Conservation (phyloP, 1,284 basidiomycete genomes). For the Phlebopus sp. region DNA sequence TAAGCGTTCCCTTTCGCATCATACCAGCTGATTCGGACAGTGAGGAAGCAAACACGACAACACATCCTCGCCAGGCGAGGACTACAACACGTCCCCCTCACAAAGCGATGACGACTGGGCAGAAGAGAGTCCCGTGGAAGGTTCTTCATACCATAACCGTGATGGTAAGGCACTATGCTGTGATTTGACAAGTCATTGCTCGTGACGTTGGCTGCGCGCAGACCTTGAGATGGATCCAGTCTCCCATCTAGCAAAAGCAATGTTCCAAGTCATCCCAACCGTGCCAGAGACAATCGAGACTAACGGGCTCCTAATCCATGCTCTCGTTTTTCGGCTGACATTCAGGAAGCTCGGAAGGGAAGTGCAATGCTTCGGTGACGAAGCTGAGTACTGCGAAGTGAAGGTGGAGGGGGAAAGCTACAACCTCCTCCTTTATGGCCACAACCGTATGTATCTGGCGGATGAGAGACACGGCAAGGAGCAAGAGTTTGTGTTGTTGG, state of each 20-base stretch:
- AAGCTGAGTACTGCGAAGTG: too few relatives aligned
- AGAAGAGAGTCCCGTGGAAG: too few relatives aligned
- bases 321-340: slow-evolving; percentile 3
- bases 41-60: not conserved
- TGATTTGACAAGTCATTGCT: too few relatives aligned
- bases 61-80: too few relatives aligned
- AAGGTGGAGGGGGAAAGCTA: too few relatives aligned
- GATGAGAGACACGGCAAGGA: not conserved
- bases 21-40: not conserved
- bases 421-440: not conserved
- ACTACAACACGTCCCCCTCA: too few relatives aligned
- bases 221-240: slow-evolving; percentile 5
- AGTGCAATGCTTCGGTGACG: not conserved
- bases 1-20: too few relatives aligned
- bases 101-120: too few relatives aligned
- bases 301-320: slow-evolving; percentile 9
- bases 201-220: too few relatives aligned
- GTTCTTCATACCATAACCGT: not conserved
- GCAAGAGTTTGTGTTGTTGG: slow-evolving; percentile 9
- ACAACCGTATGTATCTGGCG: not conserved
- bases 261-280: not conserved
- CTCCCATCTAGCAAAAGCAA: not conserved
- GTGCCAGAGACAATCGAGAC: not conserved
- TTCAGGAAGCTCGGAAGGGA: not conserved
- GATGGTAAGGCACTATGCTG: not conserved